A percentile compares a stretch with the other conserved stretches of the same genome.
Evolutionary conservation across 345 rosid species (phyloP).

Genomic region (Lenwebbia sp.): DNA sequence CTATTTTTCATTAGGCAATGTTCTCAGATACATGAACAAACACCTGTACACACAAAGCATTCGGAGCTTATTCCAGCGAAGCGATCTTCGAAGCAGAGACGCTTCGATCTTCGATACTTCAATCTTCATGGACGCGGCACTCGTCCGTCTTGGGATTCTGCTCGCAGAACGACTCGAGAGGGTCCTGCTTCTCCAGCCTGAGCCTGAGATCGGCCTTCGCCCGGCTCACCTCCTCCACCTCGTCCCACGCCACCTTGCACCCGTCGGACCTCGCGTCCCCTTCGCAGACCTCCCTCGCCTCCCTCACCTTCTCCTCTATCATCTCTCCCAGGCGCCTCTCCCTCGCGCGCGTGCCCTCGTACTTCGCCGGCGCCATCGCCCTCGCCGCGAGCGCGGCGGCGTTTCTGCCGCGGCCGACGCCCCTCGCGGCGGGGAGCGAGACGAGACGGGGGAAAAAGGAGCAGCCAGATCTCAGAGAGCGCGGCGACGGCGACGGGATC

Average conservation of each 20-base stretch:
- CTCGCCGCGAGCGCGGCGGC: not conserved
- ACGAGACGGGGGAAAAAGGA: constrained; percentile 36
- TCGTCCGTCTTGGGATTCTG: constrained; percentile 77
- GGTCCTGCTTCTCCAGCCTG: constrained; percentile 37
- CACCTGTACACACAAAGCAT: not conserved
- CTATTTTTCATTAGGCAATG: not conserved
- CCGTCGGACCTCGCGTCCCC: constrained; percentile 42
- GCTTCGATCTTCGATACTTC: not conserved
- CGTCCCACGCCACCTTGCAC: constrained; percentile 93
- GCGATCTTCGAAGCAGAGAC: not conserved
- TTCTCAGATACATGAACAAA: not conserved
- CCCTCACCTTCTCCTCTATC: constrained; percentile 63
- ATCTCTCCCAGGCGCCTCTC: constrained; percentile 52
- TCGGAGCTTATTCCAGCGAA: not conserved
- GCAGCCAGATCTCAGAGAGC: constrained; percentile 9
- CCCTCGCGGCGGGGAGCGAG: not conserved
- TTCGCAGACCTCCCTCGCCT: constrained; percentile 61
- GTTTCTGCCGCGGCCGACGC: not conserved
- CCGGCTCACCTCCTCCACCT: constrained; percentile 84
- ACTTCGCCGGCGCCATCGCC: constrained; percentile 31
- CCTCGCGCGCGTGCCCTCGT: constrained; percentile 62
- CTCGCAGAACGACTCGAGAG: constrained; percentile 60
- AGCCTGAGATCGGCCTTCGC: constrained; percentile 71
- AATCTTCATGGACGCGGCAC: constrained; percentile 59
- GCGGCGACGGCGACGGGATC: not conserved